Evolutionary conservation across 148 eudicot species (phyloP).

Genomic region (Hydrangea macrophylla): DNA sequence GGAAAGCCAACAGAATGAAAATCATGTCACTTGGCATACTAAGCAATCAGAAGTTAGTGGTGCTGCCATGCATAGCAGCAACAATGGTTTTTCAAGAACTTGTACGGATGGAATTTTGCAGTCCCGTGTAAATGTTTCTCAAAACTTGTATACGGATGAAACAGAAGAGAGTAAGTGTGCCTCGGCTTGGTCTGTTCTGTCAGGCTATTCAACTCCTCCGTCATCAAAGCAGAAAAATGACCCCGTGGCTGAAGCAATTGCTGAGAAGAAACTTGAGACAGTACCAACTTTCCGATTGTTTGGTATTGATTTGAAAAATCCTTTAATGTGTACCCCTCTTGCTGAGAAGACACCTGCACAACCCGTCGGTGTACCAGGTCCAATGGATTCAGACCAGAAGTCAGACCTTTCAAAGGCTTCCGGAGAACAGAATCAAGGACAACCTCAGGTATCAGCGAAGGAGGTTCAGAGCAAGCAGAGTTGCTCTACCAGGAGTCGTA

Average conservation of each 20-base stretch:
- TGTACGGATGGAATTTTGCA: conserved; percentile 22
- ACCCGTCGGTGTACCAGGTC: conserved; percentile 20
- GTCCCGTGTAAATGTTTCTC: conserved; percentile 23
- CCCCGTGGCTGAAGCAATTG: conserved; percentile 12
- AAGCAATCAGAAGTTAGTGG: conserved; percentile 11
- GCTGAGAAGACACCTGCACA: conserved; percentile 28
- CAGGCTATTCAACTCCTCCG: conserved; percentile 35
- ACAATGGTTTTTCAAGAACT: conserved; percentile 6
- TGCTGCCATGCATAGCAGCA: not conserved
- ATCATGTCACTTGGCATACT: conserved; percentile 11
- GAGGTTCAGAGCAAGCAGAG: conserved; percentile 59
- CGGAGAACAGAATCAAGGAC: conserved; percentile 37
- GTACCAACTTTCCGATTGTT: conserved; percentile 58
- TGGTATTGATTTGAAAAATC: conserved; percentile 70
- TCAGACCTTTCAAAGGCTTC: conserved; percentile 55
- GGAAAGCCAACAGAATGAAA: conserved; percentile 28
- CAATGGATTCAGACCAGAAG: conserved; percentile 40
- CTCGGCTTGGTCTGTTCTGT: conserved; percentile 48
- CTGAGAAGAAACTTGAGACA: conserved; percentile 34
- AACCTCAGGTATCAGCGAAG: conserved; percentile 37
- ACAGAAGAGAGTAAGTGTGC: conserved; percentile 53
- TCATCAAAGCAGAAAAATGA: conserved; percentile 25
- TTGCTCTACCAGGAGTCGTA: conserved; percentile 73
- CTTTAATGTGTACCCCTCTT: conserved; percentile 24
- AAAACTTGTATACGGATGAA: conserved; percentile 36